These are phyloP conservation scores for Solanum verrucosum DNA, from an alignment of 257 asterid genomes.

Conservation along the genomic window DNA sequence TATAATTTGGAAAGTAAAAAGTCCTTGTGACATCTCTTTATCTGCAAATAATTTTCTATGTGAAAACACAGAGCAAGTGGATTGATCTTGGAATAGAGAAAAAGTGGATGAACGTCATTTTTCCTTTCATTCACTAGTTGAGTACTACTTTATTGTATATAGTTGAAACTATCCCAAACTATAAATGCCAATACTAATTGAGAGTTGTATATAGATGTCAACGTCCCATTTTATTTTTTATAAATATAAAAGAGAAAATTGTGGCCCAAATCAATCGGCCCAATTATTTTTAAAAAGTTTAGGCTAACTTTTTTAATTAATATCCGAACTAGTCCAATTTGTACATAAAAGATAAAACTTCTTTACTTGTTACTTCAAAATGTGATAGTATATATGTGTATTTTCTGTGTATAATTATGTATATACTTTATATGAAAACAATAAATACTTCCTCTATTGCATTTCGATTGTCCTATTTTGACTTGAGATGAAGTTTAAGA, in stretches of 20 bases:
- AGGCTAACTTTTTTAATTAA: background rate
- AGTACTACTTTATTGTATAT: background rate
- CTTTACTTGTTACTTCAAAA: background rate
- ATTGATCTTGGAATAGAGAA: background rate
- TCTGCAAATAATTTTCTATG: background rate
- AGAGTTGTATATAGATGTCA: background rate
- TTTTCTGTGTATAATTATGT: background rate
- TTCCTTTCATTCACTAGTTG: background rate
- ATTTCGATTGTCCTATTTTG: background rate
- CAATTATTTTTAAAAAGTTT: background rate
- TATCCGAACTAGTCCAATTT: background rate
- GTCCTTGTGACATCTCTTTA: background rate
- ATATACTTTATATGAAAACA: too few relatives aligned
- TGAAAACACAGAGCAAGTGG: background rate
- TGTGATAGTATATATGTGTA: background rate
- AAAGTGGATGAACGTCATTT: background rate
- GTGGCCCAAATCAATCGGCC: background rate
- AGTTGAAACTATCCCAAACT: background rate
- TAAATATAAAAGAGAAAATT: background rate
- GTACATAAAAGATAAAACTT: background rate
- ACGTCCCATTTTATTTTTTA: background rate
- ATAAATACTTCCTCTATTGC: too few relatives aligned
- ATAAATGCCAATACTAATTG: background rate
- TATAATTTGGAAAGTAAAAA: background rate
- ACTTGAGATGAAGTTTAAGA: background rate